Evolutionary conservation across 129 eudicot genomes (phyloP).

Genomic region (Flaveria ramosissima): DNA sequence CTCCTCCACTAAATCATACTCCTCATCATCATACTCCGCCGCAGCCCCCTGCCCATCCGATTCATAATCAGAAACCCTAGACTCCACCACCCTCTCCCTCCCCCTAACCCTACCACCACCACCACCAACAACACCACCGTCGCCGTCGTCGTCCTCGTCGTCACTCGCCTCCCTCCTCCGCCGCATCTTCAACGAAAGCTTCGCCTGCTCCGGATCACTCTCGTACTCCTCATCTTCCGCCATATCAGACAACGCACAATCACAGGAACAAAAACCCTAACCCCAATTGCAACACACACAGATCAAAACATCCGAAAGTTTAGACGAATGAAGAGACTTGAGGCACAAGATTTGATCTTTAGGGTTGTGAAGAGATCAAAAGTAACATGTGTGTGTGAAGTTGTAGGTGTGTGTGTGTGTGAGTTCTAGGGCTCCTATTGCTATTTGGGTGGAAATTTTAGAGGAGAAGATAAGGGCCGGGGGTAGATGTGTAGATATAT

Average conservation of each 20-base stretch:
- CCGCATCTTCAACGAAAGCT: constrained; percentile 78
- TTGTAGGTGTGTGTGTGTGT: constrained; percentile 21
- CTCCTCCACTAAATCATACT: constrained; percentile 47
- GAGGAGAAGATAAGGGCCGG: constrained; percentile 28
- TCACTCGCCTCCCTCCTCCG: constrained; percentile 86
- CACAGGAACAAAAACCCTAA: constrained; percentile 29
- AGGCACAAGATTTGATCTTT: constrained; percentile 14
- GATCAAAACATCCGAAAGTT: constrained; percentile 30
- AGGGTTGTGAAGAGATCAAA: constrained; percentile 20
- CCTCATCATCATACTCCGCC: constrained; percentile 73
- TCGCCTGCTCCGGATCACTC: constrained; percentile 99
- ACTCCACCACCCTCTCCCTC: constrained; percentile 32
- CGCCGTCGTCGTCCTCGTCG: constrained; percentile 60
- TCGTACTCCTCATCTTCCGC: constrained; percentile 91
- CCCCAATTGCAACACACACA: constrained; percentile 15
- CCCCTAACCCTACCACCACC: constrained; percentile 25
- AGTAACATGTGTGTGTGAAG: constrained; percentile 29
- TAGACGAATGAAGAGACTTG: neutral
- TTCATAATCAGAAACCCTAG: constrained; percentile 64
- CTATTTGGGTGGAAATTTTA: constrained; percentile 34
- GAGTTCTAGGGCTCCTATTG: constrained; percentile 34
- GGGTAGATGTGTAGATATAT: constrained; percentile 24
- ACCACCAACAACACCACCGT: constrained; percentile 21
- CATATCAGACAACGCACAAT: constrained; percentile 32
- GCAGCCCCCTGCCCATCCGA: constrained; percentile 87